Conservation (phyloP, 306 rosid genomes). For the Pterocarpus santalinus region DNA sequence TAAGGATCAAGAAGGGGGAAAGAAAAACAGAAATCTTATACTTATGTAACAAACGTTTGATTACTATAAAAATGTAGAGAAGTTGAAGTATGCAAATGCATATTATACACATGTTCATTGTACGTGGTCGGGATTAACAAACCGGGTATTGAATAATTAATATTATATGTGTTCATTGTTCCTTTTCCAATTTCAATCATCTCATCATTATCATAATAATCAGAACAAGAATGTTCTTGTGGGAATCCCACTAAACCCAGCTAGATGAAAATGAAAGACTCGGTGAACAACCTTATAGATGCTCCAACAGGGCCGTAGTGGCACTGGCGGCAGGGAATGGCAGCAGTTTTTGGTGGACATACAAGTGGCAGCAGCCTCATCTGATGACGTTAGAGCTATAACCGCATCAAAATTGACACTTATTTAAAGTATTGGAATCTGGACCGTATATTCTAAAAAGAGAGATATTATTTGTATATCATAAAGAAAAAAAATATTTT, state of each 20-base stretch:
- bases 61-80: not conserved
- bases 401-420: conserved; percentile 36
- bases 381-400: conserved; percentile 15
- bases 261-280: not conserved
- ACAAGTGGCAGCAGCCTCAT: conserved; percentile 3
- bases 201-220: not conserved
- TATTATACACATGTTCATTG: not conserved
- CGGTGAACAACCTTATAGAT: not conserved
- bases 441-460: conserved; percentile 11
- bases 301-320: not conserved
- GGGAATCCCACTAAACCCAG: not conserved
- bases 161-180: not conserved
- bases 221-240: not conserved
- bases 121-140: not conserved
- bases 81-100: conserved; percentile 7
- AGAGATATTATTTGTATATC: no score
- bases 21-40: not conserved
- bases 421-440: not conserved
- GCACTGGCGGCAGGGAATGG: not conserved
- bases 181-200: not conserved
- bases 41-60: not conserved
- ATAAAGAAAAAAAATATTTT: no score
- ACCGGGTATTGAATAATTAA: not conserved
- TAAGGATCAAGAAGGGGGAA: not conserved
- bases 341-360: conserved; percentile 28